A percentile compares a stretch with the other conserved stretches of the same genome.
phyloP scores from a whole-genome alignment of 1,139 yeast genomes.

The Scheffersomyces stambukii region DNA sequence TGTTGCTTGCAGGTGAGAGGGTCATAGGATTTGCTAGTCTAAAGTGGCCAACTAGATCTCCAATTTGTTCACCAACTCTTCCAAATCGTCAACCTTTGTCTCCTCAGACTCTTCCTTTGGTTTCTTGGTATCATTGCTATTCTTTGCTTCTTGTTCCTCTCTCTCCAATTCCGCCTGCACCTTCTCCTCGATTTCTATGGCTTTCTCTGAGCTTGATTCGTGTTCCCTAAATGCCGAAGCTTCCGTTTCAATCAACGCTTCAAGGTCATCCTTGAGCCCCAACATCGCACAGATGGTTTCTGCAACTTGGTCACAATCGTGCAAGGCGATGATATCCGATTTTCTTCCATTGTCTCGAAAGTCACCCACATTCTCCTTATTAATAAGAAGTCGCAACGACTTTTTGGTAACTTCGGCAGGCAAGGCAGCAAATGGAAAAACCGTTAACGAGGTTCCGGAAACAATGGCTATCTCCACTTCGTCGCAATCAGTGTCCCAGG shows the following conservation, averaged over 20 bases:
- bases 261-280: conserved; percentile 63
- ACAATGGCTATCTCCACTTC: conserved; percentile 74
- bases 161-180: conserved; percentile 7
- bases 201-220: conserved; percentile 11
- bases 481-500: conserved; percentile 61
- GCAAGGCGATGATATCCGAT: conserved; percentile 55
- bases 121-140: conserved; percentile 2
- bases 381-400: conserved; percentile 62
- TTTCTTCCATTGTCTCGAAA: conserved; percentile 47
- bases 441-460: conserved; percentile 90
- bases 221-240: conserved; percentile 10
- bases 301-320: conserved; percentile 64
- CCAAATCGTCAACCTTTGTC: conserved; percentile 2
- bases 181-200: conserved; percentile 10
- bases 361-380: conserved; percentile 75
- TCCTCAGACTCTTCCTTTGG: background rate
- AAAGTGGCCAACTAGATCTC: conserved; percentile 1
- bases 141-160: conserved; percentile 4
- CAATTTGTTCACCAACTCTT: conserved; percentile 5
- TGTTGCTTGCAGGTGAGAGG: too few relatives aligned
- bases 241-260: conserved; percentile 23
- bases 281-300: conserved; percentile 46
- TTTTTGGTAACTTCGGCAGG: conserved; percentile 58
- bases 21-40: too few relatives aligned
- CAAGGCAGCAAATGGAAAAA: conserved; percentile 81